phyloP scores from a whole-genome alignment of 345 rosid species.

The Lumnitzera littorea region DNA sequence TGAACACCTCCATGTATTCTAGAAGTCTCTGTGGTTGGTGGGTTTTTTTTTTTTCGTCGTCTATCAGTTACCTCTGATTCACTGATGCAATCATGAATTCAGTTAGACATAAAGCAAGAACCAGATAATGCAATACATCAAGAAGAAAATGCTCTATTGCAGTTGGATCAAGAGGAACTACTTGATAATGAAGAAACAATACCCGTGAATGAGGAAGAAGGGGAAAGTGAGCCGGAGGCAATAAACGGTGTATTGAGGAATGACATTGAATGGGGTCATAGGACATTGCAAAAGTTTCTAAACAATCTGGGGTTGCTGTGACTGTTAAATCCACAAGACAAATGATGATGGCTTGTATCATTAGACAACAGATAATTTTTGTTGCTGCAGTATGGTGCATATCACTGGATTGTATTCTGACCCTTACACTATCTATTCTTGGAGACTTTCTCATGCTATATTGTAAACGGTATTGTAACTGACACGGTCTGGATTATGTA shows the following conservation, averaged over 20 bases:
- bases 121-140: slow-evolving; percentile 5
- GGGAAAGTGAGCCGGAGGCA: neutral
- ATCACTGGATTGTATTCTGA: too few species aligned
- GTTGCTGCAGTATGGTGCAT: too few species aligned
- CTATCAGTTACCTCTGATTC: neutral
- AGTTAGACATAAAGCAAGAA: slow-evolving; percentile 37
- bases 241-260: slow-evolving; percentile 19
- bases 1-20: neutral
- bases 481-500: too few species aligned
- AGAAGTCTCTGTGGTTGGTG: neutral
- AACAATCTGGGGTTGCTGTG: slow-evolving; percentile 23
- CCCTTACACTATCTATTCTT: too few species aligned
- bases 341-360: too few species aligned
- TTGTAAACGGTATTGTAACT: too few species aligned
- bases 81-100: slow-evolving; percentile 13
- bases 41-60: neutral
- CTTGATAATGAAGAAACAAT: slow-evolving; percentile 8
- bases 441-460: too few species aligned
- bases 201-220: slow-evolving; percentile 4
- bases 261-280: slow-evolving; percentile 66
- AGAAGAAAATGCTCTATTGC: slow-evolving; percentile 8
- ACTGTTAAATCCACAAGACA: too few species aligned
- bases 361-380: too few species aligned
- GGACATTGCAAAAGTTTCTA: slow-evolving; percentile 46
- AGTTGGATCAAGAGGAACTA: slow-evolving; percentile 13